Evolutionary conservation across 352 stramenopile species (phyloP), one percentile per base, ranked within the genome.

Genomic region (Globisporangium solare): DNA sequence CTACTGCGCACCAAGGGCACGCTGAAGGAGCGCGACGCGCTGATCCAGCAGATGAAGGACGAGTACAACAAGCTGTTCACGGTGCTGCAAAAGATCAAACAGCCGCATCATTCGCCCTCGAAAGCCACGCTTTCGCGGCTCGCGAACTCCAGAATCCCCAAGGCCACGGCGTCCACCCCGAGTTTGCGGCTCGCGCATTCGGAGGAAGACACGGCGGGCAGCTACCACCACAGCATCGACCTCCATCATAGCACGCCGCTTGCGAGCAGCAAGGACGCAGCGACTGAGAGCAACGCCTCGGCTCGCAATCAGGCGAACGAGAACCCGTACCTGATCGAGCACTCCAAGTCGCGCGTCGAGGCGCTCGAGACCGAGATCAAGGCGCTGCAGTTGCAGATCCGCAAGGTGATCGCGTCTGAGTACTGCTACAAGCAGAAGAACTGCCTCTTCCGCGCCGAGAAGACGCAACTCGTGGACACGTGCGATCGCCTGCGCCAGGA

Each of bases 341-440:
- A 86, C 35, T 90, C 90, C 57, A 72, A 73, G 24, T 56, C 58
- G 22, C 74, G 76, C 61, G 61, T 81, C 47, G 73, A 86, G 41
- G 66, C 74, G 18, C 57, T 86, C 7, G 70, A 86, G 35, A 75
- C 74, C 3, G 66, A 88, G 21, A 73, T 83, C 5, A 76, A 90
- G 43, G 71, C 66, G 0, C 56, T 90, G 22, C 79, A 88, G 43
- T 56, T 84, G 31, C 82, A 89, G 56, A 80, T 92, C 58, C 78
- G 79, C 53, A 88, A 86, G 47, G 86, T 92, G 76, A 89, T 90
- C 51, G 77, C 79, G 24, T 84, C 76, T 7, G 78, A 92, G 57
- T 86, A 90, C 53, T 71, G 72, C 10, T 68, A 87, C 63, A 90
- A 88, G 62, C 79, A 87, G 41, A 85, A 87, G 58, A 88, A 86